These are phyloP conservation scores for Edaphochlamys debaryana DNA, from an alignment of 139 green algal species.

Conservation along the genomic window DNA sequence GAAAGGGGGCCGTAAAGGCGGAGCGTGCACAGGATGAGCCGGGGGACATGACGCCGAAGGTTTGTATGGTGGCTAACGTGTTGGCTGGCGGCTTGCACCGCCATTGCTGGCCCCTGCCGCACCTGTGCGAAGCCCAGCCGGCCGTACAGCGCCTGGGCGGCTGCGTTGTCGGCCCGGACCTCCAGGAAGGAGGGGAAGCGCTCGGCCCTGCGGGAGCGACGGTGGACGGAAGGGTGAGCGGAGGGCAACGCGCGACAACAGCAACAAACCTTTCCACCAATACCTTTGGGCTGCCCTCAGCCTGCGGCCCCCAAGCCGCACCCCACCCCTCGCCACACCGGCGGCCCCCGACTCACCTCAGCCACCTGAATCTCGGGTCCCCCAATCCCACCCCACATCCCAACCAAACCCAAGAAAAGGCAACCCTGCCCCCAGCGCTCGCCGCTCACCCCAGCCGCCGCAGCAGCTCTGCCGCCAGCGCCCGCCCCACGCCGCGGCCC, in stretches of 20 bases:
- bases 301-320: background rate
- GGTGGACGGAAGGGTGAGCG: background rate
- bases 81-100: too few relatives aligned
- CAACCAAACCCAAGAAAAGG: background rate
- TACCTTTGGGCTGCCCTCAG: background rate
- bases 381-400: background rate
- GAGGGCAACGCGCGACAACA: background rate
- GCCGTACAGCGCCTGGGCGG: background rate
- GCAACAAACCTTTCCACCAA: background rate
- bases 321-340: background rate
- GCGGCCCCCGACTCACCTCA: too few relatives aligned
- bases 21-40: too few relatives aligned
- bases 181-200: background rate
- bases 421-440: background rate
- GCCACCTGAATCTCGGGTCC: background rate
- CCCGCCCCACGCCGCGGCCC: background rate
- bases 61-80: too few relatives aligned
- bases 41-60: background rate
- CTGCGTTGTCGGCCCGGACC: slow-evolving; percentile 22
- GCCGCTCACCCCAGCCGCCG: slow-evolving; percentile 2
- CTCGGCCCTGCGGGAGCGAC: background rate
- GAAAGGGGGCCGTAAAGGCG: too few relatives aligned
- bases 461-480: background rate
- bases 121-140: too few relatives aligned
- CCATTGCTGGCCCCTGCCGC: background rate